phyloP scores from a whole-genome alignment of 2,329 filamentous ascomycete genomes.

The Elsinoe arachidis region DNA sequence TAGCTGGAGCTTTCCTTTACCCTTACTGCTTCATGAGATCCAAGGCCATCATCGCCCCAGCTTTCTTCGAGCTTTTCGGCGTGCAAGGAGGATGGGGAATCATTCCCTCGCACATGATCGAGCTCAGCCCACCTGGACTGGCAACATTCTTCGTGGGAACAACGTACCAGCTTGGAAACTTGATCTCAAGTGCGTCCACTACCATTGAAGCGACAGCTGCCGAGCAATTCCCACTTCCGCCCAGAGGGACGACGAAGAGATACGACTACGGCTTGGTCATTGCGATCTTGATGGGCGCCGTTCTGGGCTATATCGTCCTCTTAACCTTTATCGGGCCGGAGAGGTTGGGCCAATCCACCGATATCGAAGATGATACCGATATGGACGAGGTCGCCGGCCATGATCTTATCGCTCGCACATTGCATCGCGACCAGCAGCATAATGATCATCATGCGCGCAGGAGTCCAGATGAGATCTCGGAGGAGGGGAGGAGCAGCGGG shows the following conservation, averaged over 20 bases:
- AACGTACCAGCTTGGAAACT: slow-evolving; percentile 68
- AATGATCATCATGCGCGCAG: neutral
- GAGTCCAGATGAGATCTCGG: neutral
- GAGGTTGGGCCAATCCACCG: neutral
- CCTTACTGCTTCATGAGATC: slow-evolving; percentile 65
- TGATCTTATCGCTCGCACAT: neutral
- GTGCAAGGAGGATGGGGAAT: slow-evolving; percentile 35
- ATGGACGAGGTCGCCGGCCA: slow-evolving; percentile 6
- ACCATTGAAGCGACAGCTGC: slow-evolving; percentile 21
- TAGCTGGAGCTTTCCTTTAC: slow-evolving; percentile 71
- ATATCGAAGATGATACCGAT: slow-evolving; percentile 7
- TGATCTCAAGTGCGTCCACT: slow-evolving; percentile 28
- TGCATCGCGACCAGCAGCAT: neutral
- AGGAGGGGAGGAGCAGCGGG: neutral
- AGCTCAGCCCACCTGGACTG: slow-evolving; percentile 63
- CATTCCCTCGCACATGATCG: slow-evolving; percentile 63
- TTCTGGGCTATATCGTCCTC: slow-evolving; percentile 1
- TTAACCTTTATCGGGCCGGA: slow-evolving; percentile 4
- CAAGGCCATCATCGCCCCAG: slow-evolving; percentile 62
- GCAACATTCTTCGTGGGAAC: slow-evolving; percentile 68
- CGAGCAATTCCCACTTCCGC: slow-evolving; percentile 22
- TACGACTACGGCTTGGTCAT: slow-evolving; percentile 14
- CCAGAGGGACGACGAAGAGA: slow-evolving; percentile 9
- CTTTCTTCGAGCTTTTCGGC: slow-evolving; percentile 63
- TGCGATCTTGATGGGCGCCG: neutral